phyloP scores from a whole-genome alignment of 164 flowering plant species.

The Aristolochia fimbriata region DNA sequence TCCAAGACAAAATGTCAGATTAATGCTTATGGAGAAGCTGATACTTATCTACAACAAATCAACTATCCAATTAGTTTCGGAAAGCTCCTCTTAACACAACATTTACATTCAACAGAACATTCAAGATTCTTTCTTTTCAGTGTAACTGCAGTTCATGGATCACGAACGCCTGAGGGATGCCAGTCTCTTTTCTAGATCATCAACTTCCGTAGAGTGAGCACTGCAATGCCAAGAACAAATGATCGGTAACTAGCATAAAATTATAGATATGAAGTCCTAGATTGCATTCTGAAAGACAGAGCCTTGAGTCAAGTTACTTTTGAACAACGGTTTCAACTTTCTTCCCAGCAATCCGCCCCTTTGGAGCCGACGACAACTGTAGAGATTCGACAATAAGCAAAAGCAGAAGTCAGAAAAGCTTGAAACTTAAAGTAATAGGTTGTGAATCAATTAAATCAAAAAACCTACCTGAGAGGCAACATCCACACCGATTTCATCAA shows the following conservation, averaged over 20 bases:
- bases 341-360: conserved; percentile 64
- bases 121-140: not conserved
- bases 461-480: conserved; percentile 83
- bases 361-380: conserved; percentile 91
- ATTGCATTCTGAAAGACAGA: not conserved
- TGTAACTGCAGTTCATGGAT: conserved; percentile 4
- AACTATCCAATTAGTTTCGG: no score
- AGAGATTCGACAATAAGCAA: not conserved
- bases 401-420: no score
- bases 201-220: conserved; percentile 42
- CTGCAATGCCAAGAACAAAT: conserved; percentile 19
- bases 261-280: no score
- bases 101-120: not conserved
- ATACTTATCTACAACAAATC: no score
- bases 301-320: conserved; percentile 22
- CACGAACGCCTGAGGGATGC: conserved; percentile 72
- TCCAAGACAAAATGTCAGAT: no score
- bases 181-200: conserved; percentile 75
- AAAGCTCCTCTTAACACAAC: no score
- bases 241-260: not conserved
- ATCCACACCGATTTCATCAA: conserved; percentile 92
- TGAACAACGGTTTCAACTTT: conserved; percentile 34
- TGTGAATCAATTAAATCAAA: no score
- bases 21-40: no score
- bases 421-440: not conserved